Conservation (phyloP, 2,329 filamentous ascomycete genomes). For the Dothiorella sarmentorum region DNA sequence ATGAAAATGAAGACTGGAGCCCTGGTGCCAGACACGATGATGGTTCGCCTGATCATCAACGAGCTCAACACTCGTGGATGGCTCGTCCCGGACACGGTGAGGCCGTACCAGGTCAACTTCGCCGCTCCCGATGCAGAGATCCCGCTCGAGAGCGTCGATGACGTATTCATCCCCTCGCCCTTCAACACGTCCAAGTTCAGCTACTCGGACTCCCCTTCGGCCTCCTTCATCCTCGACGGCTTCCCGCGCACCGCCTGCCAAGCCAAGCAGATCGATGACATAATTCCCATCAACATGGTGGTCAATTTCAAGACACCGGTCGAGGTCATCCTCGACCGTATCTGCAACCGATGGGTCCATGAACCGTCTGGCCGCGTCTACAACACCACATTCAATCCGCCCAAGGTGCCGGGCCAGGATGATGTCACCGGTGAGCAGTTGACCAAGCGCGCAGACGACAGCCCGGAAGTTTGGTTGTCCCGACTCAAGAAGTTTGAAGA, state of each 20-base stretch:
- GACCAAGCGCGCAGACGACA: constrained; percentile 80
- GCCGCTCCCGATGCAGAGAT: constrained; percentile 28
- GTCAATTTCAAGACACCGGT: constrained; percentile 83
- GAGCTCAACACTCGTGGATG: constrained; percentile 83
- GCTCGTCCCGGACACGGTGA: constrained; percentile 56
- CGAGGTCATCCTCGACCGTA: constrained; percentile 82
- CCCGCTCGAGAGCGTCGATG: constrained; percentile 33
- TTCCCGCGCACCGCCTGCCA: constrained; percentile 87
- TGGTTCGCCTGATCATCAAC: constrained; percentile 86
- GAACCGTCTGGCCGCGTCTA: constrained; percentile 88
- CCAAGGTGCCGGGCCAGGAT: constrained; percentile 74
- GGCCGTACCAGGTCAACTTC: constrained; percentile 45
- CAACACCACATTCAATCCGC: constrained; percentile 89
- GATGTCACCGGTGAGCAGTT: constrained; percentile 87
- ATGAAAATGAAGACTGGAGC: constrained; percentile 80
- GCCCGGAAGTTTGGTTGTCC: constrained; percentile 77
- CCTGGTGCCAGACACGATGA: constrained; percentile 88
- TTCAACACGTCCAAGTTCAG: constrained; percentile 39
- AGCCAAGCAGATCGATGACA: constrained; percentile 69
- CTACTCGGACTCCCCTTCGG: constrained; percentile 65
- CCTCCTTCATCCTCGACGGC: constrained; percentile 92
- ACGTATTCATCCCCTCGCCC: constrained; percentile 41
- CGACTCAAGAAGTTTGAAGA: constrained; percentile 82
- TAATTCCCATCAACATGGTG: constrained; percentile 93
- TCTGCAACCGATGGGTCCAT: constrained; percentile 90